Percentiles rank a stretch among this genome's conserved stretches.
Conservation (phyloP, 805 yeast species). For the Candida schatavii region DNA sequence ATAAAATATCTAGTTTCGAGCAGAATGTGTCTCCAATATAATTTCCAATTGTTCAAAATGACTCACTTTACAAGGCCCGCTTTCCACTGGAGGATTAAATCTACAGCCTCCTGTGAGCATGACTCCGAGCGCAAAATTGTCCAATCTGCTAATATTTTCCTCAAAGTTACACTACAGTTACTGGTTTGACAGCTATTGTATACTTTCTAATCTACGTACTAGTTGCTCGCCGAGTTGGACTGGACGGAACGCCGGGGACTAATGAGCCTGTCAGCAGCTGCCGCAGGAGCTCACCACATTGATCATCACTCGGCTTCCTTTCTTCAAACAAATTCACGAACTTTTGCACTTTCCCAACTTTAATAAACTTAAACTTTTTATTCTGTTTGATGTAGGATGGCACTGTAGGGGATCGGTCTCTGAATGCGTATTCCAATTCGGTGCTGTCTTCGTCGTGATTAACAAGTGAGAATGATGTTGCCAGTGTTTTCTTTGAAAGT, state of each 20-base stretch:
- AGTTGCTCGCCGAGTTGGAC: slow-evolving; percentile 1
- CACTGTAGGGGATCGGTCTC: slow-evolving; percentile 23
- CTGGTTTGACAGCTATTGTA: too few species aligned
- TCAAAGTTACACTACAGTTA: too few species aligned
- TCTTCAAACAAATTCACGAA: slow-evolving; percentile 44
- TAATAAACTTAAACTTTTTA: slow-evolving; percentile 42
- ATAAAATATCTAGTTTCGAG: slow-evolving; percentile 24
- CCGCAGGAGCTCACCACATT: slow-evolving; percentile 2
- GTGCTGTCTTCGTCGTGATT: slow-evolving; percentile 21
- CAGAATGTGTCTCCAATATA: slow-evolving; percentile 3
- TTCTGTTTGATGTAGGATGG: slow-evolving; percentile 39
- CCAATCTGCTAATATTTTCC: too few species aligned
- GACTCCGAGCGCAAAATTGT: too few species aligned
- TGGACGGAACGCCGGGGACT: background rate
- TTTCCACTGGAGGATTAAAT: too few species aligned
- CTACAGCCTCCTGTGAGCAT: too few species aligned
- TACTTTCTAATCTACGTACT: background rate
- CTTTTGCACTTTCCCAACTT: slow-evolving; percentile 46
- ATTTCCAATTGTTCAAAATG: too few species aligned
- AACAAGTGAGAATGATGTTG: slow-evolving; percentile 21
- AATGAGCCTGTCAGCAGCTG: slow-evolving; percentile 1
- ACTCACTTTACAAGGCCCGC: too few species aligned
- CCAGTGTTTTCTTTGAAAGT: slow-evolving; percentile 15
- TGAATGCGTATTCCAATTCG: slow-evolving; percentile 32
- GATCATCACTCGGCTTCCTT: slow-evolving; percentile 8